Evolutionary conservation across 768 basidiomycete genomes (phyloP).

Genomic region (Auricularia heimuer): DNA sequence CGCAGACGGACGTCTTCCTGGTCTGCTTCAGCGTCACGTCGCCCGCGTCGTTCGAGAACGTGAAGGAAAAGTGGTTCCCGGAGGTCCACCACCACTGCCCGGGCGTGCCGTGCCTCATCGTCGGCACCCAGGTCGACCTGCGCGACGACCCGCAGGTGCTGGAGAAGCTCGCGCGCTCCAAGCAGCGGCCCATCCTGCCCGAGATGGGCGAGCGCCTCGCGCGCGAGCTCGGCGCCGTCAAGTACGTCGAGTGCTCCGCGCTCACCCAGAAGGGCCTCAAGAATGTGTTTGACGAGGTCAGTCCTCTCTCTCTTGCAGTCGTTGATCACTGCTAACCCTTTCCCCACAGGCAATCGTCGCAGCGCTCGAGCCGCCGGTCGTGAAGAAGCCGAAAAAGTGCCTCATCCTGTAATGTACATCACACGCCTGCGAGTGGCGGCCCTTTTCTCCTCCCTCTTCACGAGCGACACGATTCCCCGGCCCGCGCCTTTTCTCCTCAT

Average conservation of each 20-base stretch:
- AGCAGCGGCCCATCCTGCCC: constrained; percentile 81
- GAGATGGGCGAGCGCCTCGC: constrained; percentile 93
- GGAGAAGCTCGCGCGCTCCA: constrained; percentile 93
- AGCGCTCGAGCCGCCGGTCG: constrained; percentile 92
- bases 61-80: constrained; percentile 99
- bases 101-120: constrained; percentile 97
- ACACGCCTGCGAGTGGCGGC: background rate
- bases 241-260: constrained; percentile 98
- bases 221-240: constrained; percentile 95
- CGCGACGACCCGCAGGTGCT: constrained; percentile 87
- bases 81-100: constrained; percentile 99
- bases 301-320: constrained; percentile 19
- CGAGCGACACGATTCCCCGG: constrained; percentile 2
- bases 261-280: constrained; percentile 98
- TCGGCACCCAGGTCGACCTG: constrained; percentile 96
- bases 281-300: constrained; percentile 99
- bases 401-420: constrained; percentile 60
- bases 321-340: background rate
- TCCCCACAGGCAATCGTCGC: constrained; percentile 83
- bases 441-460: background rate
- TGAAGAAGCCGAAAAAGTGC: constrained; percentile 78
- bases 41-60: constrained; percentile 98
- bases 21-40: constrained; percentile 99
- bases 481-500: background rate
- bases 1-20: constrained; percentile 98